These are phyloP conservation scores for Candida germanica DNA, from an alignment of 805 yeast genomes.

Conservation along the genomic window DNA sequence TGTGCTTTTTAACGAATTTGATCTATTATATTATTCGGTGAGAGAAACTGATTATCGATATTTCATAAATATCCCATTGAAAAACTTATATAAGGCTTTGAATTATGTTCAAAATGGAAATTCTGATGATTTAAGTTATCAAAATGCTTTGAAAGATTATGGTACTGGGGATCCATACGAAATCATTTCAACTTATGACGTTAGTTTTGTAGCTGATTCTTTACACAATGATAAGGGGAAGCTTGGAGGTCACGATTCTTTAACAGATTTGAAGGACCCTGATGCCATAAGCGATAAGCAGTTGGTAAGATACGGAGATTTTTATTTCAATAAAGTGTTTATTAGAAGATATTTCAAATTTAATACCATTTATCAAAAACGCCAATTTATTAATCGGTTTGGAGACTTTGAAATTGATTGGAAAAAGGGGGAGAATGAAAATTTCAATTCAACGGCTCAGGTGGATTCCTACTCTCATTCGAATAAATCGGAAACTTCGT, in stretches of 20 bases:
- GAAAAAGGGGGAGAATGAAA: constrained; percentile 17
- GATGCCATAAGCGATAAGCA: constrained; percentile 11
- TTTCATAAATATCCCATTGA: constrained; percentile 45
- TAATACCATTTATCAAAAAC: constrained; percentile 38
- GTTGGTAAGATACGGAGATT: constrained; percentile 30
- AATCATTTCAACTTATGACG: constrained; percentile 20
- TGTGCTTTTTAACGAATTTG: constrained; percentile 39
- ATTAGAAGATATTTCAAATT: constrained; percentile 35
- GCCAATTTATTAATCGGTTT: constrained; percentile 40
- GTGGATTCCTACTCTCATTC: constrained; percentile 10
- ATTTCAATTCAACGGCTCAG: constrained; percentile 10
- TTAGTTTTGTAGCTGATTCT: constrained; percentile 13
- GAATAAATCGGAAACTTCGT: constrained; percentile 1
- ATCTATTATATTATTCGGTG: constrained; percentile 39
- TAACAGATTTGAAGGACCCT: constrained; percentile 4
- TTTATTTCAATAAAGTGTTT: constrained; percentile 30
- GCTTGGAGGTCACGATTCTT: constrained; percentile 4
- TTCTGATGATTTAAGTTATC: constrained; percentile 15
- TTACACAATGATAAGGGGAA: constrained; percentile 8
- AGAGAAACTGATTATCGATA: constrained; percentile 39
- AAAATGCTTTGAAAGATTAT: constrained; percentile 17
- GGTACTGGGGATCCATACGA: constrained; percentile 25
- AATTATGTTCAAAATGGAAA: constrained; percentile 31
- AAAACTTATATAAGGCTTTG: constrained; percentile 46
- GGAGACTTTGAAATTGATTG: constrained; percentile 37